Base-by-base conservation (phyloP, 768 basidiomycete genomes). In the Ramaria rubella region DNA sequence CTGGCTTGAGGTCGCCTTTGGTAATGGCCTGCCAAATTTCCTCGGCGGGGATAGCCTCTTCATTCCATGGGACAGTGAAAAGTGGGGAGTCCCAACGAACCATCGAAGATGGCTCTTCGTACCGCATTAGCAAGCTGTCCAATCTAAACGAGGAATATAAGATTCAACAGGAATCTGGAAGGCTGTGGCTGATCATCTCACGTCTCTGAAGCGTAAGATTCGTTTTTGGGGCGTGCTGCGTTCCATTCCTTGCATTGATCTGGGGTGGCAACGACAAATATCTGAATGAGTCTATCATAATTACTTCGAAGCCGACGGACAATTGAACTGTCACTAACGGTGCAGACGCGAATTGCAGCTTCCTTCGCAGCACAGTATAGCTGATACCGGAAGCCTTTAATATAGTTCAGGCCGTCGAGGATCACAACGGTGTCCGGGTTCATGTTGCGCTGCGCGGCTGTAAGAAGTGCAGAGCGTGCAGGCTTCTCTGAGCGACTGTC, bases 11-110 rank as follows among this genome's bases (percentile, higher is more conserved):
- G 56, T 74, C 75, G 3, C 90, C 91, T 57, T 79, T 85, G 4
- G 85, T 90, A 33, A 94, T 72, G 0, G 90, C 85, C 15, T 82
- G 77, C 86, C 89, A 96, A 23, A 99, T 87, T 15, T 80, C 79
- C 7, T 83, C 76, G 14, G 75, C 76, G 3, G 89, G 86, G 8
- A 86, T 68, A 27, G 76, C 74, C 15, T 81, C 74, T 58, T 93
- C 91, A 27, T 80, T 77, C 81, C 86, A 91, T 4, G 84, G 72
- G 1, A 96, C 72, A 1, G 90, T 92, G 68, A 96, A 90, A 40
- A 98, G 78, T 0, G 96, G 95, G 0, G 95, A 90, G 69, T 99
- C 95, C 95, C 95, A 99, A 49, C 95, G 83, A n/a, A 90, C 94
- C 87, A 94, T 94, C 4, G 94, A 94, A 0, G 91, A 94, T 0